These are phyloP conservation scores for Aspergillus eucalypticola DNA, from an alignment of 2,329 filamentous ascomycete genomes.

Conservation along the genomic window DNA sequence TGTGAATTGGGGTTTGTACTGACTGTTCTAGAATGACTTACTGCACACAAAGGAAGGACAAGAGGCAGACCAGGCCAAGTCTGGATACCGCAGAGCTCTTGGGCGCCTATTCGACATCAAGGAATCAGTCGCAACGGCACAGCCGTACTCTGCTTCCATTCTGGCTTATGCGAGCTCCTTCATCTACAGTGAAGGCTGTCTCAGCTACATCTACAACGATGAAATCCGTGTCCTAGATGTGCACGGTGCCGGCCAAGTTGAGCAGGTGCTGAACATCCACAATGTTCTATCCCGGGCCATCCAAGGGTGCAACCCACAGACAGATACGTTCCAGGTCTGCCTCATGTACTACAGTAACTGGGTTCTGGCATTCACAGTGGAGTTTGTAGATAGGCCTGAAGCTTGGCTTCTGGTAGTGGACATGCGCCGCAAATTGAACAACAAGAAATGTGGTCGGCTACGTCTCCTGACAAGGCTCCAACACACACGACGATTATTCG, in stretches of 20 bases:
- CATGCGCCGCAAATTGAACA: constrained; percentile 28
- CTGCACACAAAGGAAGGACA: constrained; percentile 49
- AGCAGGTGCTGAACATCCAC: constrained; percentile 59
- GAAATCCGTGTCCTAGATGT: constrained; percentile 62
- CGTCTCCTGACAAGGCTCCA: constrained; percentile 46
- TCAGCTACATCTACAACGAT: constrained; percentile 62
- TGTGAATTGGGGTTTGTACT: constrained; percentile 13
- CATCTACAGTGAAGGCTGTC: constrained; percentile 62
- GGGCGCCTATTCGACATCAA: constrained; percentile 63
- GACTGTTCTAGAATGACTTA: constrained; percentile 40
- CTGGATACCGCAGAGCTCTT: constrained; percentile 56
- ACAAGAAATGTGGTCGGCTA: constrained; percentile 35
- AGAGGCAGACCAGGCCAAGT: constrained; percentile 37
- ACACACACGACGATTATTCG: constrained; percentile 62
- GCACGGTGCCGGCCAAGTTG: constrained; percentile 49
- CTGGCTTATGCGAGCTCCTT: constrained; percentile 63
- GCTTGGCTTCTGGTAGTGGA: constrained; percentile 59
- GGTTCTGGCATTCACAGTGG: constrained; percentile 60
- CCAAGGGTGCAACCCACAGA: constrained; percentile 35
- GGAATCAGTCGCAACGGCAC: constrained; percentile 60
- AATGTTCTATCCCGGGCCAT: constrained; percentile 39
- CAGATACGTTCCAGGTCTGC: constrained; percentile 50
- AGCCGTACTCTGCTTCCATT: constrained; percentile 62
- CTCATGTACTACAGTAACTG: constrained; percentile 60
- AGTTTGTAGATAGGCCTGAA: constrained; percentile 42